A percentile compares a stretch with the other conserved stretches of the same genome.
Evolutionary conservation across 345 rosid genomes (phyloP).

Genomic region (Melastoma malabathricum): DNA sequence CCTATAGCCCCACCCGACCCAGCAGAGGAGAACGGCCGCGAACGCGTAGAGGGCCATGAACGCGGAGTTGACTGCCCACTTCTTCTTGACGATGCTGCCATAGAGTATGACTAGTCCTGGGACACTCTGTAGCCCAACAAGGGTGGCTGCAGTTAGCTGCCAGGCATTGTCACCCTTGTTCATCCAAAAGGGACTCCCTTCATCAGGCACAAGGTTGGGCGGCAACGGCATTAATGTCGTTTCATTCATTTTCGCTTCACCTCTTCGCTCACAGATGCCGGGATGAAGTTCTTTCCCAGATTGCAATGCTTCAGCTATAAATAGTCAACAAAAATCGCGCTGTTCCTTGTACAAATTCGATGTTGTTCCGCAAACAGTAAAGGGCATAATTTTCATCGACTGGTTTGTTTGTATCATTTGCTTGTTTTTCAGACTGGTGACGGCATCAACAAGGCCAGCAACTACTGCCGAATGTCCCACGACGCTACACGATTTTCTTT

Average conservation of each 20-base stretch:
- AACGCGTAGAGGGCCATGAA: conserved; percentile 67
- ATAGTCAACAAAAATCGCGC: too few relatives aligned
- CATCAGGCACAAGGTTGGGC: conserved; percentile 19
- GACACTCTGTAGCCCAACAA: conserved; percentile 55
- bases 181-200: conserved; percentile 36
- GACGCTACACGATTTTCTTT: too few relatives aligned
- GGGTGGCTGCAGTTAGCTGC: conserved; percentile 56
- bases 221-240: conserved; percentile 12
- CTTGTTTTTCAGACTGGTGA: too few relatives aligned
- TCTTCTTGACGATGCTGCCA: conserved; percentile 61
- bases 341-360: too few relatives aligned
- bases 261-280: background rate
- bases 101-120: conserved; percentile 55
- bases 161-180: conserved; percentile 66
- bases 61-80: conserved; percentile 73
- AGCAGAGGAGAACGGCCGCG: conserved; percentile 45
- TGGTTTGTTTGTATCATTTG: too few relatives aligned
- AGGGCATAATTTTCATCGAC: too few relatives aligned
- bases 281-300: background rate
- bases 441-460: too few relatives aligned
- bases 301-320: too few relatives aligned
- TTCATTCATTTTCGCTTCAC: background rate
- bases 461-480: too few relatives aligned
- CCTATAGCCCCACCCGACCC: conserved; percentile 59
- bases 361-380: too few relatives aligned